Evolutionary conservation across 2,329 filamentous ascomycete species (phyloP).

Genomic region (Claviceps fusiformis): DNA sequence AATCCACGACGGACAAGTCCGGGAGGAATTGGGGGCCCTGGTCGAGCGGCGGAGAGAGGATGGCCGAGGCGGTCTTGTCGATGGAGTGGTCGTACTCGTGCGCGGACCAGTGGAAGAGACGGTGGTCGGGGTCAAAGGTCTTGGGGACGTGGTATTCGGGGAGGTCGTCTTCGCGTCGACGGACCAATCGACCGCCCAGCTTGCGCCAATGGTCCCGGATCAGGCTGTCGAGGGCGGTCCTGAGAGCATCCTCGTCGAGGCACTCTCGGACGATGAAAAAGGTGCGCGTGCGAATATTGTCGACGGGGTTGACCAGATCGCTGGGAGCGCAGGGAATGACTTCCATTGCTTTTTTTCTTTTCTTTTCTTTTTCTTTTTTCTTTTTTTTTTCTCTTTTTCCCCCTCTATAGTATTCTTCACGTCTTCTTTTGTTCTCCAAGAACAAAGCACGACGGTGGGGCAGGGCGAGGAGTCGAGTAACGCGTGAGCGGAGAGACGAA

Average conservation of each 20-base stretch:
- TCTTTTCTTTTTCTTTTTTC: too few relatives aligned
- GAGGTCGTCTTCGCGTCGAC: neutral
- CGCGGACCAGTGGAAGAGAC: slow-evolving; percentile 2
- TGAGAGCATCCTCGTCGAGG: neutral
- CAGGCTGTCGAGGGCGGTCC: neutral
- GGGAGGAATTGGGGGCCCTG: neutral
- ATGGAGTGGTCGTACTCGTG: neutral
- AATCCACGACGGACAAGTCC: neutral
- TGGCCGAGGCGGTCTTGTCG: neutral
- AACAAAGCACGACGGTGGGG: too few relatives aligned
- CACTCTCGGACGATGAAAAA: slow-evolving; percentile 3
- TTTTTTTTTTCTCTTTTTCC: too few relatives aligned
- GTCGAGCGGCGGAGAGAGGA: slow-evolving; percentile 1
- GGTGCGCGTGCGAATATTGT: slow-evolving; percentile 2
- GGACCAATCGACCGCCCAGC: slow-evolving; percentile 1
- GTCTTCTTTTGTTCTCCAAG: too few relatives aligned
- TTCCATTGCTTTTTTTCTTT: neutral
- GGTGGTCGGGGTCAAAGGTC: neutral
- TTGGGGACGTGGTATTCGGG: slow-evolving; percentile 3
- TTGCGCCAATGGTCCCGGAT: slow-evolving; percentile 4
- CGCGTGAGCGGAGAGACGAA: too few relatives aligned
- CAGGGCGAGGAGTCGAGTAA: too few relatives aligned
- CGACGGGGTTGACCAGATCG: neutral
- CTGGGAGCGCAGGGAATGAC: neutral
- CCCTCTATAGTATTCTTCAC: too few relatives aligned